Evolutionary conservation across 139 green algal genomes (phyloP), one percentile per base, ranked within the genome.

Genomic region (Ettlia oleoabundans): DNA sequence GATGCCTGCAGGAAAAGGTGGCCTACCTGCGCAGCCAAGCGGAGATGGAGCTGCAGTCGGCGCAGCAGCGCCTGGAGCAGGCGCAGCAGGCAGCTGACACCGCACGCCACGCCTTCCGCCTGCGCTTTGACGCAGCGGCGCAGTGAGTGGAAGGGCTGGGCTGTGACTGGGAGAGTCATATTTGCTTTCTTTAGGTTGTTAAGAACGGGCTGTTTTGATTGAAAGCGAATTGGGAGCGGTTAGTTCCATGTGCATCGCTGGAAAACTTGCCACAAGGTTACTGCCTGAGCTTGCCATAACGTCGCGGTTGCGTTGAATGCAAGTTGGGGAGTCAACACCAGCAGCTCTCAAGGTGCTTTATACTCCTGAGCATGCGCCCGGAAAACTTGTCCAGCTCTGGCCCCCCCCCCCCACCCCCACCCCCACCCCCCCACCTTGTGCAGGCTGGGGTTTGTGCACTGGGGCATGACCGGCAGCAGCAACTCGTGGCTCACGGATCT

Each of bases 11-110:
- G 41, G 63, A 67, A 24, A 86, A 86, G 65, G 51, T 86, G 37
- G 55, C 52, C 0, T 83, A 89, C 63, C 47, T 89, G 67, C 62
- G 74, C 2, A 35, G 55, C 9, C 51, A 76, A 26, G 81, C 81
- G 2, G 74, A 89, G 43, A 81, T 82, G n/a, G 71, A 68, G 35
- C 43, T 84, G 19, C 38, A 35, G 15, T 38, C 47, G 66, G 80
- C 74, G 42, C 42, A 66, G 43, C 55, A 41, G 42, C 78, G 63
- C 26, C 69, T 82, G 55, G 84, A 68, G 10, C 61, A 81, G 43
- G 35, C 80, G n/a, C 38, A 67, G 38, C 26, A 32, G 30, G n/a
- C 21, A 43, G 47, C 58, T 30, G n/a, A 42, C 19, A 37, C 58
- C 1, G 73, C 73, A 10, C 73, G 73, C 22, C 73, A 67, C 19